Evolutionary conservation across 2,329 filamentous ascomycete genomes (phyloP).

Genomic region (Beauveria medogensis): DNA sequence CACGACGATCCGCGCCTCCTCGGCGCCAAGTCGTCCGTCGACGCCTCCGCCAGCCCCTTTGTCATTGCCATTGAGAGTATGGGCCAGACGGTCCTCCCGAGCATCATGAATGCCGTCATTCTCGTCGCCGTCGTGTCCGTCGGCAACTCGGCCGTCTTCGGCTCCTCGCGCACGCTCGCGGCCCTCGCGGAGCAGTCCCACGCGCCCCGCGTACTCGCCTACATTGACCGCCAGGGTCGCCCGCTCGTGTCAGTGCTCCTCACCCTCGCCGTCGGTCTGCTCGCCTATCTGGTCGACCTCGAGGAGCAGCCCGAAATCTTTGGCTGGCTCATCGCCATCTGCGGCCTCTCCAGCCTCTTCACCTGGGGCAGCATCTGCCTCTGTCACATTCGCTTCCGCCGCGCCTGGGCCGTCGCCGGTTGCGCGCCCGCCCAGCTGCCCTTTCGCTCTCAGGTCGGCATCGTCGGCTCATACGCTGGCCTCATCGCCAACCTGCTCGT

Average conservation of each 20-base stretch:
- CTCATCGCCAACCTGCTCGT: constrained; percentile 62
- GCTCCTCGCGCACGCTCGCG: constrained; percentile 43
- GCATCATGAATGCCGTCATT: constrained; percentile 44
- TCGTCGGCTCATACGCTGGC: constrained; percentile 68
- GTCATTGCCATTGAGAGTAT: constrained; percentile 40
- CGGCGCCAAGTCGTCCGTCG: constrained; percentile 18
- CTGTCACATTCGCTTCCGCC: constrained; percentile 74
- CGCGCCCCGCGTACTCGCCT: constrained; percentile 41
- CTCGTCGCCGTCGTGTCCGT: constrained; percentile 44
- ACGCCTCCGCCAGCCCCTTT: constrained; percentile 37
- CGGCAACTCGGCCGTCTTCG: constrained; percentile 43
- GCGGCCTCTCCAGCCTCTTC: constrained; percentile 53
- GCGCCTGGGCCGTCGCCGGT: constrained; percentile 27
- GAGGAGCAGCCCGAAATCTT: constrained; percentile 43
- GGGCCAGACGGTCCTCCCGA: constrained; percentile 34
- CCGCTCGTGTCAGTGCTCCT: constrained; percentile 36
- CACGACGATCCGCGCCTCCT: constrained; percentile 34
- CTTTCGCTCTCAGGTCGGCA: constrained; percentile 63
- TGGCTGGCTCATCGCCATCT: constrained; percentile 54
- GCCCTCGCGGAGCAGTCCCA: constrained; percentile 44
- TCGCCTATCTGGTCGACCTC: constrained; percentile 36
- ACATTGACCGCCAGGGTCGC: constrained; percentile 42
- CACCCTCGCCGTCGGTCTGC: constrained; percentile 34
- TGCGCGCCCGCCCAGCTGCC: constrained; percentile 62
- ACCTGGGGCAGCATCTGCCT: constrained; percentile 70